Conservation (phyloP, 345 rosid genomes). For the Raphanus sativus region DNA sequence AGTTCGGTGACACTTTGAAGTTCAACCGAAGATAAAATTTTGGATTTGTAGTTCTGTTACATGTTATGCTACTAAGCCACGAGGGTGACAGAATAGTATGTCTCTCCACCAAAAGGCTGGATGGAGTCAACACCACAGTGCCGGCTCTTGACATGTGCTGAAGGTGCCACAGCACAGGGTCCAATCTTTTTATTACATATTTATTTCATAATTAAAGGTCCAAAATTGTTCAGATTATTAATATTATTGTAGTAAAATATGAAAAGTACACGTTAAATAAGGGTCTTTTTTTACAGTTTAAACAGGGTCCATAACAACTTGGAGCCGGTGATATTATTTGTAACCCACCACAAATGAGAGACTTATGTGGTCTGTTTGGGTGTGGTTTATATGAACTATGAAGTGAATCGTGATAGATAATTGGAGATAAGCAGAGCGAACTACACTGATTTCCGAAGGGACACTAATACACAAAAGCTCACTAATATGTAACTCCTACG, state of each 20-base stretch:
- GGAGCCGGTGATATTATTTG: slow-evolving; percentile 97
- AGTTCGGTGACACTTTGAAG: slow-evolving; percentile 91
- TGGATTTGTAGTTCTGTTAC: neutral
- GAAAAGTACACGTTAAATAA: too few relatives aligned
- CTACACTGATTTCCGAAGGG: slow-evolving; percentile 73
- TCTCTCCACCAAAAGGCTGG: slow-evolving; percentile 91
- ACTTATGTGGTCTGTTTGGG: neutral
- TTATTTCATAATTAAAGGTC: too few relatives aligned
- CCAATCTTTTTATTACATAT: too few relatives aligned
- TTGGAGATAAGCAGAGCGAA: slow-evolving; percentile 53
- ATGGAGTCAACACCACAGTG: slow-evolving; percentile 98
- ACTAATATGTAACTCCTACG: neutral
- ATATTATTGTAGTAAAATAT: too few relatives aligned
- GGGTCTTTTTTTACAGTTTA: too few relatives aligned
- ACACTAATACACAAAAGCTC: slow-evolving; percentile 34
- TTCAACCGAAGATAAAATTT: slow-evolving; percentile 31
- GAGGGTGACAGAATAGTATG: slow-evolving; percentile 85
- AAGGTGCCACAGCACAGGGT: too few relatives aligned
- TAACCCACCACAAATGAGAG: slow-evolving; percentile 54
- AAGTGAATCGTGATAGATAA: neutral
- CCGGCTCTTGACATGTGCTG: too few relatives aligned
- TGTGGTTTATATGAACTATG: neutral
- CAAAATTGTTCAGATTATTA: too few relatives aligned
- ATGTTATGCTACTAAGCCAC: slow-evolving; percentile 96
- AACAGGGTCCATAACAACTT: too few relatives aligned